Conservation (phyloP, 2,329 filamentous ascomycete species). For the Pseudocercospora cruenta region DNA sequence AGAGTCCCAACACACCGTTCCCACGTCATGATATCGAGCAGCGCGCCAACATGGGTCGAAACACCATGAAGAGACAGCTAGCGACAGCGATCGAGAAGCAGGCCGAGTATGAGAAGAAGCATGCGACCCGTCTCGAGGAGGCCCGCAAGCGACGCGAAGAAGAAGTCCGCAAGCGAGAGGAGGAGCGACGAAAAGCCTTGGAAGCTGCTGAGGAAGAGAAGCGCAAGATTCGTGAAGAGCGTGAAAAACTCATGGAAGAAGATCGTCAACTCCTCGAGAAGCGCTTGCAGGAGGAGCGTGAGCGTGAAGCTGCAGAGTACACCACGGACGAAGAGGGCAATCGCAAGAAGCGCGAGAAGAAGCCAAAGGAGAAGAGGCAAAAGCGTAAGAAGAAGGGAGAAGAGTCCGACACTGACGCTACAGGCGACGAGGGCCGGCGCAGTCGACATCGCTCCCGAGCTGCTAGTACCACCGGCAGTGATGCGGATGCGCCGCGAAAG, state of each 20-base stretch:
- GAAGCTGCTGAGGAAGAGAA: constrained; percentile 74
- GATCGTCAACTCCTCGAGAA: constrained; percentile 72
- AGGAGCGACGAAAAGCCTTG: constrained; percentile 68
- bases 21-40: constrained; percentile 89
- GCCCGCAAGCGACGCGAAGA: constrained; percentile 79
- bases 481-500: constrained; percentile 62
- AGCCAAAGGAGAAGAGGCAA: constrained; percentile 45
- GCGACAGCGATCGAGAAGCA: constrained; percentile 83
- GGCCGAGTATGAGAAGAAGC: constrained; percentile 89
- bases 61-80: constrained; percentile 90
- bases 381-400: constrained; percentile 66
- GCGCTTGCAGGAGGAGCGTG: constrained; percentile 70
- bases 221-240: constrained; percentile 82
- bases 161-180: constrained; percentile 77
- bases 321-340: constrained; percentile 82
- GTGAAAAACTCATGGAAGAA: constrained; percentile 75
- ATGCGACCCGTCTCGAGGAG: constrained; percentile 81
- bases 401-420: constrained; percentile 49
- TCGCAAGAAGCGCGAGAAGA: constrained; percentile 77
- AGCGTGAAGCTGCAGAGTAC: constrained; percentile 70
- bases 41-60: constrained; percentile 94
- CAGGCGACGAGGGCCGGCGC: constrained; percentile 50
- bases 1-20: constrained; percentile 74
- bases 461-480: constrained; percentile 42
- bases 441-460: constrained; percentile 37